A percentile compares a stretch with the other conserved stretches of the same genome.
These are phyloP conservation scores for Fusarium sp. DNA, from an alignment of 2,329 filamentous ascomycete genomes.

Conservation along the genomic window DNA sequence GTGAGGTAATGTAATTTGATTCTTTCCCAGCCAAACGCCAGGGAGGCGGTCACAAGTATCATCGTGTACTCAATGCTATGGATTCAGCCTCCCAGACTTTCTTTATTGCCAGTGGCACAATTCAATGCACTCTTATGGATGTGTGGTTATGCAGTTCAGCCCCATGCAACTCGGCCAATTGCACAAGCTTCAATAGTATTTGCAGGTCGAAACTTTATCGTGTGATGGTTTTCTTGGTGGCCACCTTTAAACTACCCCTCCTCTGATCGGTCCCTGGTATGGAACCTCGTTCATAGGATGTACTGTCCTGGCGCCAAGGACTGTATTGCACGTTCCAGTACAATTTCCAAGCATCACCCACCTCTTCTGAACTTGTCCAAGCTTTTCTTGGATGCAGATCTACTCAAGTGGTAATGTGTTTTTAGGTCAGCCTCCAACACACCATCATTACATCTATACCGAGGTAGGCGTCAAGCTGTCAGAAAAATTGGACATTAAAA, in stretches of 20 bases:
- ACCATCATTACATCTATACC: not conserved
- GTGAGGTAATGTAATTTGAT: slow-evolving; percentile 15
- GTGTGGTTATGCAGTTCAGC: not conserved
- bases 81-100: not conserved
- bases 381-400: not conserved
- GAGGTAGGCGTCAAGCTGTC: not conserved
- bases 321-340: slow-evolving; percentile 15
- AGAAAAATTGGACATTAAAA: not conserved
- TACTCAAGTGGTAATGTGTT: not conserved
- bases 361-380: not conserved
- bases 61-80: not conserved
- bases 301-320: slow-evolving; percentile 8
- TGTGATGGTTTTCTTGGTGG: not conserved
- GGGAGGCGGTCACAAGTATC: not conserved
- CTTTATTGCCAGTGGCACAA: not conserved
- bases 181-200: not conserved
- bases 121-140: not conserved
- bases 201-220: not conserved
- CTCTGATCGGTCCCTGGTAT: not conserved
- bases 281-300: not conserved
- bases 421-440: not conserved
- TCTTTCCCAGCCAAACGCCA: not conserved
- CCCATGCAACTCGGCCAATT: not conserved
- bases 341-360: not conserved
- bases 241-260: slow-evolving; percentile 15